Evolutionary conservation across 768 basidiomycete species (phyloP), one percentile per base, ranked within the genome.

Genomic region (Rhodotorula toruloides): DNA sequence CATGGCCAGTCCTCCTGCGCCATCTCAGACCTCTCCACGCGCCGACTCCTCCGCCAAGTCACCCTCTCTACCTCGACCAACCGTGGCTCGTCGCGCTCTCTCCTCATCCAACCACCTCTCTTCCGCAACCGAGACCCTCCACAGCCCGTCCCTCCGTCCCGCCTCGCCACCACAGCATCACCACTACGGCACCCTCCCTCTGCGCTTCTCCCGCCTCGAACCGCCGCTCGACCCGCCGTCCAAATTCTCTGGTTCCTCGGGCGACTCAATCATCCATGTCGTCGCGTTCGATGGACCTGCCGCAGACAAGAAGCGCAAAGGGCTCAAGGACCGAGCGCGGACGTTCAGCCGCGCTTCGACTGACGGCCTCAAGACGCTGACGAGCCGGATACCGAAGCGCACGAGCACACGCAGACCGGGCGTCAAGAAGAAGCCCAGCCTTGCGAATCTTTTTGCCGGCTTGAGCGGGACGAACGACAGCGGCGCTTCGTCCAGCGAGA

Each of bases 171-270:
- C 48, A 3, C 47, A 29, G 21, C 36, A 31, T 21, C 37, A n/a
- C 4, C 58, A 13, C 34, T 37, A 16, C 25, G 32, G 34, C 21
- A 48, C 54, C 10, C 47, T 36, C 16, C 40, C 55, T 3, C 21
- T 48, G n/a, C 43, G 34, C 36, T 37, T 44, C 40, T 22, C n/a
- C 12, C 39, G 34, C 50, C 68, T 65, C 9, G 27, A 46, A 0
- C 22, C 44, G 0, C 68, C 68, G 27, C 27, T 2, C 27, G 14
- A 31, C 60, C 63, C 42, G 7, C 52, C 39, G n/a, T 54, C 52
- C 29, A 70, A 70, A 34, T 70, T 70, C 42, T 65, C 63, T 22
- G 68, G 54, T 21, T 69, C 68, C 16, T 60, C 63, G 17, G 44
- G 48, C 17, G 61, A 61, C 39, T 65, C 63, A 25, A 37, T 58